A percentile compares a stretch with the other conserved stretches of the same genome.
Conservation (phyloP, 176 grass and related monocot species). For the Triticum monococcum region DNA sequence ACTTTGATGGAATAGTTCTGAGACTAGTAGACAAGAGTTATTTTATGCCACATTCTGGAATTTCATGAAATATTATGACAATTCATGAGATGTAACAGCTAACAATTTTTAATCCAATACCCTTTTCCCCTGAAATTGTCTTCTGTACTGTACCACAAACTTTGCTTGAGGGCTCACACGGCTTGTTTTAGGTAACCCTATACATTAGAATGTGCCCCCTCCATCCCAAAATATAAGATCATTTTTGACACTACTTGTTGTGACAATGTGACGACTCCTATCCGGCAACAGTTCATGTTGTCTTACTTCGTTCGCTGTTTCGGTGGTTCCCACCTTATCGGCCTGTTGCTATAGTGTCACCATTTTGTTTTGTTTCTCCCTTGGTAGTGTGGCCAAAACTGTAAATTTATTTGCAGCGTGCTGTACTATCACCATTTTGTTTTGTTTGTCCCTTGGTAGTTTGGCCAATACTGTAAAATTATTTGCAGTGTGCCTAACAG, state of each 20-base stretch:
- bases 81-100: constrained; percentile 39
- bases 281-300: background rate
- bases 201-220: constrained; percentile 3
- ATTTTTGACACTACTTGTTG: background rate
- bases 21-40: constrained; percentile 47
- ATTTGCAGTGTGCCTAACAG: background rate
- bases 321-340: too few relatives aligned
- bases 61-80: constrained; percentile 34
- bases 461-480: background rate
- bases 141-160: constrained; percentile 18
- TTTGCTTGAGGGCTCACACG: constrained; percentile 19
- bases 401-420: background rate
- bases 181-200: constrained; percentile 25
- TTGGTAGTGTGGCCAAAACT: background rate
- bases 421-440: background rate
- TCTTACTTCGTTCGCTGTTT: background rate
- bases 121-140: constrained; percentile 22
- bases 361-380: background rate
- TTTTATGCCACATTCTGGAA: constrained; percentile 46
- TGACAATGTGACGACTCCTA: background rate
- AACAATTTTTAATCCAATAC: constrained; percentile 29
- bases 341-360: background rate
- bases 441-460: background rate
- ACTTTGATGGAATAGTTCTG: constrained; percentile 79
- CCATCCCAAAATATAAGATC: too few relatives aligned